Evolutionary conservation across 2,329 filamentous ascomycete species (phyloP).

Genomic region (Xylariaceae sp.): DNA sequence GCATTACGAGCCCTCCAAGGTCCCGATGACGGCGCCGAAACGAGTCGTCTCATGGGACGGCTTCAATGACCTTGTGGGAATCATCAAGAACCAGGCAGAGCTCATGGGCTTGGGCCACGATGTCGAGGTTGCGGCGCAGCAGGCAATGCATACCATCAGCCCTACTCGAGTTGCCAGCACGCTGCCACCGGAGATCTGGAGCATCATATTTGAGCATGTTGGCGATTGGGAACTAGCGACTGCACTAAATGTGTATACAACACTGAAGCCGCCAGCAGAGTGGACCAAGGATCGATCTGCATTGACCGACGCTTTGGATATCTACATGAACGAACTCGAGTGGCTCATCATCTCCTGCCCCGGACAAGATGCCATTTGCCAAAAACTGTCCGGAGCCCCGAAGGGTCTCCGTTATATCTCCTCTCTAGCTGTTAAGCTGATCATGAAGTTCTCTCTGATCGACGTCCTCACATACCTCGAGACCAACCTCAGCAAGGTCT

Average conservation of each 20-base stretch:
- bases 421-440: slow-evolving; percentile 76
- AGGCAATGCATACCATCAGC: slow-evolving; percentile 34
- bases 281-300: slow-evolving; percentile 23
- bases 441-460: slow-evolving; percentile 85
- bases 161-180: slow-evolving; percentile 34
- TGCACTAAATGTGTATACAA: slow-evolving; percentile 76
- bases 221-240: slow-evolving; percentile 89
- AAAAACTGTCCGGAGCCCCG: slow-evolving; percentile 66
- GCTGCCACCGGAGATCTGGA: slow-evolving; percentile 85
- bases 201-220: slow-evolving; percentile 77
- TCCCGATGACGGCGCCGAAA: slow-evolving; percentile 34
- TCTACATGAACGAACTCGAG: slow-evolving; percentile 75
- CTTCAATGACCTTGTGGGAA: slow-evolving; percentile 67
- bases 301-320: slow-evolving; percentile 58
- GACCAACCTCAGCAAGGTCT: slow-evolving; percentile 63
- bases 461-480: slow-evolving; percentile 72
- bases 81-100: slow-evolving; percentile 73
- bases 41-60: slow-evolving; percentile 57
- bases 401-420: slow-evolving; percentile 69
- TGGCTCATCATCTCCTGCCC: slow-evolving; percentile 76
- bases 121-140: slow-evolving; percentile 51
- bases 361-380: slow-evolving; percentile 62
- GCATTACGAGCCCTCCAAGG: slow-evolving; percentile 71
- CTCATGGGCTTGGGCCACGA: slow-evolving; percentile 70
- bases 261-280: slow-evolving; percentile 61